Evolutionary conservation across 2,329 filamentous ascomycete genomes (phyloP).

Genomic region (Nemania serpens): DNA sequence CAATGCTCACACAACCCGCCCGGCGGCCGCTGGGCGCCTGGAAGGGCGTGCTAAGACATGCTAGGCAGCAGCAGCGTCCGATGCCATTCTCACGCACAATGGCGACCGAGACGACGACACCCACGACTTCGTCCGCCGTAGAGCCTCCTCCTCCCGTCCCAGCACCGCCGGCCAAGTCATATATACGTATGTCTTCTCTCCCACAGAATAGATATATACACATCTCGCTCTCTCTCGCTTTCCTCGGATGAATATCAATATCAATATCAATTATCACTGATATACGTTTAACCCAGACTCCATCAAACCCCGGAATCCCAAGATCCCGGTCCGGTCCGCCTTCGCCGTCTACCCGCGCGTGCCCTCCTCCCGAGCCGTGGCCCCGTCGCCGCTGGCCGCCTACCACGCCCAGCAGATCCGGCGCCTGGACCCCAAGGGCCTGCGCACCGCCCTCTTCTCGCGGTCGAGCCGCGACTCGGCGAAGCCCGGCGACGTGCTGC

Average conservation of each 20-base stretch:
- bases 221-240: too few relatives aligned
- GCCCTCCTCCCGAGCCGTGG: conserved; percentile 57
- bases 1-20: conserved; percentile 64
- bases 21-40: conserved; percentile 73
- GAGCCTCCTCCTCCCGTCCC: conserved; percentile 22
- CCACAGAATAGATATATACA: not conserved
- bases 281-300: conserved; percentile 8
- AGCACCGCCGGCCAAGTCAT: conserved; percentile 27
- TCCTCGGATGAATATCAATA: too few relatives aligned
- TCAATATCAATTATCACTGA: too few relatives aligned
- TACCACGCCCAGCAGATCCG: conserved; percentile 72
- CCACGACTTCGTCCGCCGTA: conserved; percentile 7
- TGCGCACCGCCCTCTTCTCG: conserved; percentile 80
- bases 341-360: conserved; percentile 62
- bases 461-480: conserved; percentile 77
- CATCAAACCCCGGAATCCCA: conserved; percentile 1
- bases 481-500: conserved; percentile 86
- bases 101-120: conserved; percentile 46
- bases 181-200: conserved; percentile 27
- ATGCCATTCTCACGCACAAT: conserved; percentile 51
- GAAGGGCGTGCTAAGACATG: conserved; percentile 65
- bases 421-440: conserved; percentile 81
- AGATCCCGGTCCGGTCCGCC: conserved; percentile 43
- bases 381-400: conserved; percentile 69
- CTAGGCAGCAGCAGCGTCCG: conserved; percentile 56